These are phyloP conservation scores for Colletotrichum limetticola DNA, from an alignment of 2,329 filamentous ascomycete species.

Conservation along the genomic window DNA sequence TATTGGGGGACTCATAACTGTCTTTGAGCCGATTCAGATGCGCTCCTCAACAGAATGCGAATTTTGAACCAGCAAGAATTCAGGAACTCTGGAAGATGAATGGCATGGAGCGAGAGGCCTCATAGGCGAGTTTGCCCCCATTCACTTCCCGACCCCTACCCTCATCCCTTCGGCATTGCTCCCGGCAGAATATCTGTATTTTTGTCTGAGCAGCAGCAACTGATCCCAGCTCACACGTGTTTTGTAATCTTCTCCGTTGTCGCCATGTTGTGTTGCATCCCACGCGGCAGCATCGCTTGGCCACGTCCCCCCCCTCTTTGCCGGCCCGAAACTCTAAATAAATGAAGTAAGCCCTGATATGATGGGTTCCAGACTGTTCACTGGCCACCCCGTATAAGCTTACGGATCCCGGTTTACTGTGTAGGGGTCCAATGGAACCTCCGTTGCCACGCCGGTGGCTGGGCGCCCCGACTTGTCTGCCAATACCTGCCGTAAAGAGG, in stretches of 20 bases:
- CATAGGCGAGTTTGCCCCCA: neutral
- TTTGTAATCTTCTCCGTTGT: neutral
- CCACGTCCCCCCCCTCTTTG: neutral
- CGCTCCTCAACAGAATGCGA: neutral
- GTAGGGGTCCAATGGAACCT: neutral
- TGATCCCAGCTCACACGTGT: neutral
- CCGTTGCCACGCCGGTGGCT: neutral
- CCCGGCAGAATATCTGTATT: neutral
- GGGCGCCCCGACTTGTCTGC: neutral
- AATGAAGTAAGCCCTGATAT: neutral
- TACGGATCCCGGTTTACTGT: neutral
- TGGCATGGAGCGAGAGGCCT: neutral
- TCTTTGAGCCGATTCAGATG: neutral
- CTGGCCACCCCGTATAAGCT: neutral
- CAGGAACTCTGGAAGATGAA: neutral
- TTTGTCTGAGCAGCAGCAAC: neutral
- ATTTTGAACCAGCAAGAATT: neutral
- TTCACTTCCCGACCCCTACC: neutral
- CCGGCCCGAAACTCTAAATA: neutral
- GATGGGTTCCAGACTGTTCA: neutral
- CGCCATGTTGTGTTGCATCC: neutral
- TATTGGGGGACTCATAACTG: neutral
- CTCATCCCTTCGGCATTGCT: neutral
- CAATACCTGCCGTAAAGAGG: neutral
- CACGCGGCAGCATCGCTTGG: neutral